These are phyloP conservation scores for Akanthomyces lecanii DNA, from an alignment of 2,329 filamentous ascomycete species.

Conservation along the genomic window DNA sequence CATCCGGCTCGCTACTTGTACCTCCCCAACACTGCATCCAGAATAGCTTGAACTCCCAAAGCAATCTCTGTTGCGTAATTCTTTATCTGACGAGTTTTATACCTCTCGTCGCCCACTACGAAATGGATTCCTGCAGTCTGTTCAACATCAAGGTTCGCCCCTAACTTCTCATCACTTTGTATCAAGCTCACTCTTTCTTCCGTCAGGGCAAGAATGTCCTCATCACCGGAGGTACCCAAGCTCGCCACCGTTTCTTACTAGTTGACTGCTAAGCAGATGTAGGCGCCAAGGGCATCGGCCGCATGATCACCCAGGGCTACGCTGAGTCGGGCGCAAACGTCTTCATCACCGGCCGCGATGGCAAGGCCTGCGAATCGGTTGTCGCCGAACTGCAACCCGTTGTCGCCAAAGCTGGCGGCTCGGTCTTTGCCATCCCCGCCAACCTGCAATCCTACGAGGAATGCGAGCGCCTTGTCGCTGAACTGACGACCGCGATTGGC, in stretches of 20 bases:
- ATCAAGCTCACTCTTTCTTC: neutral
- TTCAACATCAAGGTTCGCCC: conserved; percentile 55
- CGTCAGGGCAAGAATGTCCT: conserved; percentile 53
- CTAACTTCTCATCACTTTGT: neutral
- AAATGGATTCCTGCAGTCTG: conserved; percentile 31
- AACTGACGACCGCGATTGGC: conserved; percentile 34
- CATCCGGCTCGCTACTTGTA: neutral
- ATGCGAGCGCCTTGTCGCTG: conserved; percentile 48
- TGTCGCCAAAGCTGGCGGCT: conserved; percentile 38
- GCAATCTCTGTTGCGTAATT: neutral
- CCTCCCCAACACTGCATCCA: neutral
- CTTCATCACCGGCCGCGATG: conserved; percentile 63
- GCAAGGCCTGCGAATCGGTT: conserved; percentile 50
- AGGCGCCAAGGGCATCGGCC: conserved; percentile 59
- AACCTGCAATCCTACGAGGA: conserved; percentile 59
- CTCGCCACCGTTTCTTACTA: neutral
- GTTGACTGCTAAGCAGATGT: neutral
- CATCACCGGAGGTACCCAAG: conserved; percentile 45
- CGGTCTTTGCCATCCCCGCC: conserved; percentile 55
- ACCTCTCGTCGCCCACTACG: neutral
- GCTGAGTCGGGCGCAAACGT: conserved; percentile 60
- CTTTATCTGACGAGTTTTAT: neutral
- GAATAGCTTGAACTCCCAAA: neutral
- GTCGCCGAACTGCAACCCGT: conserved; percentile 53
- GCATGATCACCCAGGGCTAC: conserved; percentile 65